Evolutionary conservation across 371 early-diverging fungal genomes (phyloP), one percentile per base, ranked within the genome.

Genomic region (Polyrhizophydium stewartii): DNA sequence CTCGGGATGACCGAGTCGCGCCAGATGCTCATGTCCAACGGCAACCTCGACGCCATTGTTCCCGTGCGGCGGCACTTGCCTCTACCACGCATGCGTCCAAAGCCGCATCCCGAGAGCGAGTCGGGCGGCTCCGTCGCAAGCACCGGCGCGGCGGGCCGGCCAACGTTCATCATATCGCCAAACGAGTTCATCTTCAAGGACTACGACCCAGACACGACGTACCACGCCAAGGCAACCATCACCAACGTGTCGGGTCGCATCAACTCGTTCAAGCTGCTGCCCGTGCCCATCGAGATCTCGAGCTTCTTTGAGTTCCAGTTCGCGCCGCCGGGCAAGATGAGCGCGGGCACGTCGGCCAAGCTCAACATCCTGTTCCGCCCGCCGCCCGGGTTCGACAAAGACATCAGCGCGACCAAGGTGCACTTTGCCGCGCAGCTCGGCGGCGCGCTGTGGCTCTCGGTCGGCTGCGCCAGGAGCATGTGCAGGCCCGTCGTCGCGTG

Each of bases 221-320:
- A 68, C 52, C 22, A 30, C 2, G 49, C 55, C 22, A 66, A 41
- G 9, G 53, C 65, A 24, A 38, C 46, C 25, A 38, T 72, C 37
- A 72, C 72, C 25, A 72, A 72, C 65, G 63, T 65, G 1, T 68
- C 69, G 9, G 62, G 65, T 49, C 55, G 66, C 10, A 68, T 63
- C 56, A 72, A 72, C 45, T 57, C 72, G 22, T 72, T 72, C 65
- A 49, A 46, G 24, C 43, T 68, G 6, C 60, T 61, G 1, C 67
- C 72, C 9, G 17, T 72, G 2, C 58, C 72, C 2, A 59, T 66
- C 45, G 72, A 68, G 16, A 41, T 72, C 17, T 66, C 66, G 6
- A 61, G 67, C 2, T 62, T 53, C 52, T 72, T 72, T 45, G 69
- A 68, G 32, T 61, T 72, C 21, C 1, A n/a, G 0, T 60, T 61